Base-by-base conservation (phyloP, 345 rosid species). In the Limnanthes douglasii region DNA sequence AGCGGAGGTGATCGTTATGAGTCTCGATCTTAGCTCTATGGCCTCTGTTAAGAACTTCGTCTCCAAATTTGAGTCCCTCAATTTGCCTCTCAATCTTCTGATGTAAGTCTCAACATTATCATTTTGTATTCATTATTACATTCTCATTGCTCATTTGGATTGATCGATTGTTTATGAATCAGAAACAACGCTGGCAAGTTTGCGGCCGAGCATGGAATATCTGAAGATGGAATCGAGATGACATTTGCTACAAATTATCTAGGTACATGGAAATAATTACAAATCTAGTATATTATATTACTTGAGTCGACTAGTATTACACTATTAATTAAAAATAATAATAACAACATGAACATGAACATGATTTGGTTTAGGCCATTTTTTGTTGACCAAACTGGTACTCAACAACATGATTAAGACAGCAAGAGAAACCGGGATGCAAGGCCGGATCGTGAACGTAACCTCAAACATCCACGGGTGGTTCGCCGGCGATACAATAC, bases 161-260 rank as follows among this genome's bases (percentile, higher is more conserved):
- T n/a, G n/a, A n/a, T n/a, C n/a, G n/a, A n/a, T n/a, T 42, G 16
- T 32, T 20, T 30, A 14, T 9, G 43, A 41, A 30, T 23, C 69
- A 92, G 96, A 80, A 84, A 92, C 56, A 92, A 92, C 63, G 96
- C 96, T 15, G 96, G 96, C 8, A 81, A 60, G 51, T 77, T 85
- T 41, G 75, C 96, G 5, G 78, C 73, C 75, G 61, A 78, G 62
- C 94, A 85, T 70, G 86, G 71, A 39, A 60, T 85, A 37, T 73
- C 96, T 5, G 96, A 85, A 57, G 96, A 92, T 56, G 96, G 96
- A 34, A 67, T 92, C 56, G 99, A 92, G 79, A 81, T 92, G 94
- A 80, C 93, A 26, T 85, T 92, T 43, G 99, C 93, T 1, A 92
- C 99, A 42, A 92, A 92, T 57, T 85, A 85, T 45, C 69, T 85